Conservation (phyloP, 192 early-diverging fungal genomes). For the Cladochytrium replicatum region DNA sequence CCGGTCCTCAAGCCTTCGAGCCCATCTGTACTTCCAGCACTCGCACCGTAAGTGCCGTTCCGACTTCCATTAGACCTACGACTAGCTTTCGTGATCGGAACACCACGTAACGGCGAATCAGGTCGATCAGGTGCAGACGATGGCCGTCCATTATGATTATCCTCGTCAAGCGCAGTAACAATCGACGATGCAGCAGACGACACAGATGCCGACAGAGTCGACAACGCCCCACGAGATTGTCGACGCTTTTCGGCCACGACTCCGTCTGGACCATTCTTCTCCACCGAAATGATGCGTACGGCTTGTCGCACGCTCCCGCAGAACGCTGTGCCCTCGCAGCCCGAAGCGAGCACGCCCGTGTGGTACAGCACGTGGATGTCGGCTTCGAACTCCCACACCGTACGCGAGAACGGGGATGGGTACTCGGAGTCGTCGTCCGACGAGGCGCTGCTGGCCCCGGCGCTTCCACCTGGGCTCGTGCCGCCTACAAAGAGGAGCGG, state of each 20-base stretch:
- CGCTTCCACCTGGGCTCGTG: neutral
- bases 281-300: conserved; percentile 32
- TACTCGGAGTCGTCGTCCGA: conserved; percentile 30
- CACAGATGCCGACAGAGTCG: conserved; percentile 8
- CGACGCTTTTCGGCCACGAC: conserved; percentile 1
- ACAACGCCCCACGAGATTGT: conserved; percentile 11
- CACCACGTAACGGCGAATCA: too few relatives aligned
- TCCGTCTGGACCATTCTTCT: conserved; percentile 18
- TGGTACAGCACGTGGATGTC: conserved; percentile 54
- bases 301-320: conserved; percentile 48
- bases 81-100: too few relatives aligned
- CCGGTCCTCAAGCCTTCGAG: conserved; percentile 26
- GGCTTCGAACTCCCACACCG: conserved; percentile 53
- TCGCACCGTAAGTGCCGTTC: neutral
- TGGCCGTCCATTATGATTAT: neutral
- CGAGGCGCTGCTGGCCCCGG: neutral
- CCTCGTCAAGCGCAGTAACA: neutral
- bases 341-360: conserved; percentile 29
- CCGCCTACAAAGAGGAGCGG: too few relatives aligned
- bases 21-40: neutral
- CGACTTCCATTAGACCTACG: too few relatives aligned
- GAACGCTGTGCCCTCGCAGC: conserved; percentile 49
- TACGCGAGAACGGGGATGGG: conserved; percentile 26
- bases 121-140: neutral
- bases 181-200: conserved; percentile 2